Base-by-base conservation (phyloP, 257 asterid genomes). In the Plantago elongata region DNA sequence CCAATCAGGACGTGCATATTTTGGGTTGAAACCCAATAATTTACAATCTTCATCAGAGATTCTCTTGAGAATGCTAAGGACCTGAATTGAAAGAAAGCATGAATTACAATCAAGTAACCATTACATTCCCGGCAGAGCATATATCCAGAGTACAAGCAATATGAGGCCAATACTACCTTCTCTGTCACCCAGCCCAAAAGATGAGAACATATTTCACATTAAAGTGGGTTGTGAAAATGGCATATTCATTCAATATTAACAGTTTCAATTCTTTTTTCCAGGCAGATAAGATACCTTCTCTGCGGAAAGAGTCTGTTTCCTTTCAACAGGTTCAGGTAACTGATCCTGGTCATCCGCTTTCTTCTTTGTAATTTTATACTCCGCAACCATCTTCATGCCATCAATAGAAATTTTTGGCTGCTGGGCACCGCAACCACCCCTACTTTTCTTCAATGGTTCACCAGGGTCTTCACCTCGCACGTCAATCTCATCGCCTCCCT, bases 1-100 rank as follows among this genome's bases (percentile, higher is more conserved):
- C 99, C 99, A 93, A 61, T 93, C 99, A 11, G 99, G 99, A 46
- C 99, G 99, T 40, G 99, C 99, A 71, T 62, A 93, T 74, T 89
- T 80, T 4, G 97, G 99, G 64, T 80, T 82, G 70, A 93, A 84
- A 50, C 99, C 99, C 78, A 93, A 63, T 57, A 74, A 63, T 17
- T 70, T 65, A 66, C 96, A 93, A 64, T 93, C 99, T 62, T 89
- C 97, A 69, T 93, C 99, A 66, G 92, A 89, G 68, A 93, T 65
- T 77, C 99, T 81, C 79, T 93, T 93, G 78, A 93, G 77, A 57
- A 93, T 78, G 75, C 88, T 85, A 51, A 93, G 94, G 54, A 93
- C 99, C 99, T 93, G 87, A 43, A 75, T 64, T 7, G 46, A 68
- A 57, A 54, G 17, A 54, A 40, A 49, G 13, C 15, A 60, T 45